Evolutionary conservation across 2,329 filamentous ascomycete genomes (phyloP).

Genomic region (Penicillium sp.): DNA sequence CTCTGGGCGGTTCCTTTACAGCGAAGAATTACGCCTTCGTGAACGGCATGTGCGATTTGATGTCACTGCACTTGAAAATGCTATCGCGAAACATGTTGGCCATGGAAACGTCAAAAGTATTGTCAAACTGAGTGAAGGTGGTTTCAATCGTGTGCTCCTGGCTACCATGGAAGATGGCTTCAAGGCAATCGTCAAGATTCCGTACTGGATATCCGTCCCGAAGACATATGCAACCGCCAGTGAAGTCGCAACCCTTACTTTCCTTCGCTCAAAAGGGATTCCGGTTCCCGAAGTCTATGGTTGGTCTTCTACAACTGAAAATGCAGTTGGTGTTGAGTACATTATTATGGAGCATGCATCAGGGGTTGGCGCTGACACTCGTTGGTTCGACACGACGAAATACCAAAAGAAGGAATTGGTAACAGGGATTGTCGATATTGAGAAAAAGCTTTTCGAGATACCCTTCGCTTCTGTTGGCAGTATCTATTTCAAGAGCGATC

Average conservation of each 20-base stretch:
- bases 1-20: slow-evolving; percentile 19
- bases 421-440: no score
- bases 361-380: no score
- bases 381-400: no score
- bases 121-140: slow-evolving; percentile 17
- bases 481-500: no score
- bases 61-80: slow-evolving; percentile 9
- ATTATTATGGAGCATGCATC: slow-evolving; percentile 35
- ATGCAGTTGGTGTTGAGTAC: slow-evolving; percentile 28
- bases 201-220: slow-evolving; percentile 20
- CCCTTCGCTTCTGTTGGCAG: no score
- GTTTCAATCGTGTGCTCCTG: slow-evolving; percentile 24
- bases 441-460: no score
- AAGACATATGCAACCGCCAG: slow-evolving; percentile 23
- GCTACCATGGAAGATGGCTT: slow-evolving; percentile 24
- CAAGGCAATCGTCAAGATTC: slow-evolving; percentile 22
- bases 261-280: slow-evolving; percentile 22
- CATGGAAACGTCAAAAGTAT: slow-evolving; percentile 11
- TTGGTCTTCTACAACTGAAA: slow-evolving; percentile 21
- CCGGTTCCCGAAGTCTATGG: slow-evolving; percentile 23
- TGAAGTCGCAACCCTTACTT: slow-evolving; percentile 25
- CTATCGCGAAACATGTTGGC: slow-evolving; percentile 8
- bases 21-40: slow-evolving; percentile 13
- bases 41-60: slow-evolving; percentile 19
- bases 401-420: no score